Base-by-base conservation (phyloP, 352 stramenopile species). In the Pythium aristosporum region DNA sequence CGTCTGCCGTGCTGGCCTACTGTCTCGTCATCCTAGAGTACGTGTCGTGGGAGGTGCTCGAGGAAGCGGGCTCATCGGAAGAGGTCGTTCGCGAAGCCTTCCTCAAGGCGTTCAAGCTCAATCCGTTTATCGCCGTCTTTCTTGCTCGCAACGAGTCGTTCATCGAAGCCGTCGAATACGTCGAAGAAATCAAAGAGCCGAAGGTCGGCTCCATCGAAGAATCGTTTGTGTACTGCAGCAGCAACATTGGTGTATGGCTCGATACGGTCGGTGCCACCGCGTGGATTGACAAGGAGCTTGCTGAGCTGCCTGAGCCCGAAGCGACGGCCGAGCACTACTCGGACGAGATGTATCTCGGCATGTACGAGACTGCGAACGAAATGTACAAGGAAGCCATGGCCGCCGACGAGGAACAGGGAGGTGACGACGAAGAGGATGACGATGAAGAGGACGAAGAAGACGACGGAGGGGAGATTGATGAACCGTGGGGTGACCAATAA, bases 11-110 rank as follows among this genome's bases (percentile, higher is more conserved):
- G 57, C 66, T 95, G 6, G 87, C 86, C 28, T 95, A 94, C 62
- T 94, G 85, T 54, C 82, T 79, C 32, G 85, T 93, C 48, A 85
- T 95, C 34, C 75, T 95, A 39, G 87, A 95, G 63, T 95, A 95
- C 71, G 84, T 95, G 41, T 92, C 82, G 21, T 95, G 87, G 87
- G 87, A 95, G 63, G 87, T 95, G 51, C 72, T 95, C 21, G 87
- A 95, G 61, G 87, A 95, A 56, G 68, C 80, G 23, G 84, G 82
- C 3, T 92, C 87, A 9, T 92, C 81, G 1, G 85, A 94, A 64
- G 75, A 90, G 30, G 68, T 92, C 21, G 85, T 95, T 34, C 85
- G 77, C 34, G 79, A 75, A 25, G 85, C 85, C 15, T 89, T 95
- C 53, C 55, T 66, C 16, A 85, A 82, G 55, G 87, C 87, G 7